Conservation (phyloP, 192 early-diverging fungal species). For the Gigaspora rosea region DNA sequence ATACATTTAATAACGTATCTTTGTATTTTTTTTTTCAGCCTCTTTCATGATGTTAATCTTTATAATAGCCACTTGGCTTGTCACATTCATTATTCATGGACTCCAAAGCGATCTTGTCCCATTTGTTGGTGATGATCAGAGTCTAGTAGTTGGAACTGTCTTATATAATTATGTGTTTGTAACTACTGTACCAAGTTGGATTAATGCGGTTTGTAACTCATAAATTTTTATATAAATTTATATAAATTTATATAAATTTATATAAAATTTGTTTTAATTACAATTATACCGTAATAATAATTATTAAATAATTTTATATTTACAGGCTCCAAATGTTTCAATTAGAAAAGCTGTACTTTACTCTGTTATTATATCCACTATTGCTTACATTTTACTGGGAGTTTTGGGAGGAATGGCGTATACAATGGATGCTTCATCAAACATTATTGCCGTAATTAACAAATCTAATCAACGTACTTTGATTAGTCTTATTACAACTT, state of each 20-base stretch:
- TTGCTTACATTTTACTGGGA: conserved; percentile 56
- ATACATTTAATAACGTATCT: neutral
- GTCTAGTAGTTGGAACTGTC: conserved; percentile 61
- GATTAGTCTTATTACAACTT: conserved; percentile 46
- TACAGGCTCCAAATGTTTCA: conserved; percentile 54
- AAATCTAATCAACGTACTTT: conserved; percentile 31
- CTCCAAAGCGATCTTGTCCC: conserved; percentile 51
- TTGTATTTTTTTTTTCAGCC: conserved; percentile 34
- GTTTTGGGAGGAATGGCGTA: conserved; percentile 54
- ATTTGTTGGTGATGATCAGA: conserved; percentile 50
- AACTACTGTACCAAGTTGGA: conserved; percentile 67
- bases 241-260: neutral
- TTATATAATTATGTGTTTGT: conserved; percentile 75
- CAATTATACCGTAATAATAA: neutral
- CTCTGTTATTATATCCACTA: conserved; percentile 51
- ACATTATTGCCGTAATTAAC: conserved; percentile 47
- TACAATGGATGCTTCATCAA: conserved; percentile 41
- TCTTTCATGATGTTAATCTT: conserved; percentile 56
- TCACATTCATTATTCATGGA: conserved; percentile 57
- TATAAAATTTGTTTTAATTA: neutral
- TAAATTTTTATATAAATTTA: neutral
- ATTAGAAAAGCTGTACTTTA: conserved; percentile 61
- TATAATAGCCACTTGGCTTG: conserved; percentile 59
- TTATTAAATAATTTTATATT: too few species aligned
- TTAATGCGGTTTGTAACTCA: conserved; percentile 52